Evolutionary conservation across 306 rosid species (phyloP).

Genomic region (Glycyrrhiza uralensis): DNA sequence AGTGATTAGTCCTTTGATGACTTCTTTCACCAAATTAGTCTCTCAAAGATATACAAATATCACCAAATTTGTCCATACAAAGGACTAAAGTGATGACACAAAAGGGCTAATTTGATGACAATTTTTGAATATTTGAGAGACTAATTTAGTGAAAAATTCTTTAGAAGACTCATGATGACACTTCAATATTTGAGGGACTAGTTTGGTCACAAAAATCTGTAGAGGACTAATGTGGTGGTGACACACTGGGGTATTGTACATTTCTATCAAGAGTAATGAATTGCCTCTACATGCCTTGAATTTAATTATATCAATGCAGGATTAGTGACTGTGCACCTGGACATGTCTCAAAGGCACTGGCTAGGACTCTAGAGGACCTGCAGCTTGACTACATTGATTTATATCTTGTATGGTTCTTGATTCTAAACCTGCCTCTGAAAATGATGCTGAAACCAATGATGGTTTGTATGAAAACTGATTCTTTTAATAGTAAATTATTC

Average conservation of each 20-base stretch:
- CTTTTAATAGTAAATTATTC: conserved; percentile 1
- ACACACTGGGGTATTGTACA: not conserved
- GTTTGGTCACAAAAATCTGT: not conserved
- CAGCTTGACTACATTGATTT: conserved; percentile 73
- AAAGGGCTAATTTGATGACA: not conserved
- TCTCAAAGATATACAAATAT: not conserved
- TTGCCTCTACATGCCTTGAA: not conserved
- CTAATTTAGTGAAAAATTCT: not conserved
- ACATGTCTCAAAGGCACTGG: conserved; percentile 59
- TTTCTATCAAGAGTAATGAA: not conserved
- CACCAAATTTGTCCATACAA: not conserved
- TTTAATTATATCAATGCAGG: conserved; percentile 30
- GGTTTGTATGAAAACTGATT: not conserved
- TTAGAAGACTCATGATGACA: not conserved
- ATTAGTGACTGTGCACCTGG: conserved; percentile 59
- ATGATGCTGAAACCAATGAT: not conserved
- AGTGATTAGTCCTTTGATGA: not conserved
- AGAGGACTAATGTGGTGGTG: not conserved
- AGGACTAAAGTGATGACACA: not conserved
- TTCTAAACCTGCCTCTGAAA: not conserved
- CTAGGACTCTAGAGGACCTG: conserved; percentile 54
- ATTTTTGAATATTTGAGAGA: not conserved
- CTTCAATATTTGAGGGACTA: not conserved
- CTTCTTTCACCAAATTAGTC: not conserved
- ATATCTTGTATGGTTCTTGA: conserved; percentile 51